phyloP scores from a whole-genome alignment of 352 stramenopile species.

The Pythium vanterpoolii region DNA sequence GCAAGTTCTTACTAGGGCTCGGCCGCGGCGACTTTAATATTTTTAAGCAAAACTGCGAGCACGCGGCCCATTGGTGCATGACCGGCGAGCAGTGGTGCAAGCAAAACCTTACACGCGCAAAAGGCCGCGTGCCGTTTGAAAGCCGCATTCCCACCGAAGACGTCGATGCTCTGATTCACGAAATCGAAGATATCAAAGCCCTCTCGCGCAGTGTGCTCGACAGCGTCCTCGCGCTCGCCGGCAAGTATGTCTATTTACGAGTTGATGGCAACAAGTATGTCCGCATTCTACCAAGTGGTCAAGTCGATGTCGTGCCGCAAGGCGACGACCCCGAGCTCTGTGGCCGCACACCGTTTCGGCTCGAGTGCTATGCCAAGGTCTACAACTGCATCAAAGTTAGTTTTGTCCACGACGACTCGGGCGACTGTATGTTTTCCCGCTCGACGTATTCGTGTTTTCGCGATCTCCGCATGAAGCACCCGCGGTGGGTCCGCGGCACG shows the following conservation, averaged over 20 bases:
- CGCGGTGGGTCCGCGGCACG: constrained; percentile 49
- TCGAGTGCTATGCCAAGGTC: constrained; percentile 73
- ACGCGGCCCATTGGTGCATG: constrained; percentile 87
- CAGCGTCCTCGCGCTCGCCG: constrained; percentile 63
- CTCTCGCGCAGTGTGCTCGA: constrained; percentile 63
- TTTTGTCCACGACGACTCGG: constrained; percentile 66
- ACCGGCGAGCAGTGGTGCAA: constrained; percentile 89
- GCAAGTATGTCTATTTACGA: constrained; percentile 55
- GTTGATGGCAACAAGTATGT: constrained; percentile 76
- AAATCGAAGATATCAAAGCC: constrained; percentile 77
- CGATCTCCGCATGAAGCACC: constrained; percentile 78
- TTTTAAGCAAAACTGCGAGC: constrained; percentile 87
- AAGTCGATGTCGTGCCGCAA: constrained; percentile 51
- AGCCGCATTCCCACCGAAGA: constrained; percentile 68
- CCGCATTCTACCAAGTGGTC: constrained; percentile 41
- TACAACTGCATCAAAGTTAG: constrained; percentile 89
- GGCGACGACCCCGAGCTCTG: constrained; percentile 40
- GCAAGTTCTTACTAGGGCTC: constrained; percentile 78
- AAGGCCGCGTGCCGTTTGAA: constrained; percentile 77
- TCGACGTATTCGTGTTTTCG: constrained; percentile 85
- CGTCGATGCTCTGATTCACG: constrained; percentile 60
- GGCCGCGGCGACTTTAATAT: constrained; percentile 84
- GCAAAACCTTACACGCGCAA: constrained; percentile 72
- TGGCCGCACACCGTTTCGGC: constrained; percentile 61
- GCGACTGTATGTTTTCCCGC: constrained; percentile 79